Percentiles rank a stretch among this genome's conserved stretches.
Evolutionary conservation across 2,329 filamentous ascomycete species (phyloP).

Genomic region (Colletotrichum musicola): DNA sequence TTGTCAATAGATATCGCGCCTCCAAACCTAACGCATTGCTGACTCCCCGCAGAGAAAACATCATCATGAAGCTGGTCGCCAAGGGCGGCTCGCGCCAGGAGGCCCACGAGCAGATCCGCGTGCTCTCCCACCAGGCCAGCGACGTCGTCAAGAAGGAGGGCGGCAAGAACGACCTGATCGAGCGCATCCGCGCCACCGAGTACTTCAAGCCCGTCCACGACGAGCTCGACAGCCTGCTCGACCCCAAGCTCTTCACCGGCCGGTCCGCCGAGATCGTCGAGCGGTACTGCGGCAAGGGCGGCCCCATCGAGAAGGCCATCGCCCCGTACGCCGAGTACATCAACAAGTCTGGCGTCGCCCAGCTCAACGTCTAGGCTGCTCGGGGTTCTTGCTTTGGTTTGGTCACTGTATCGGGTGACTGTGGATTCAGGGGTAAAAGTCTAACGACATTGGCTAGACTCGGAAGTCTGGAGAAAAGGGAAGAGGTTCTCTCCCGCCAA

Average conservation of each 20-base stretch:
- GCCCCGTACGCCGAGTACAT: constrained; percentile 54
- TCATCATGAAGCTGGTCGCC: constrained; percentile 83
- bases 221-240: constrained; percentile 77
- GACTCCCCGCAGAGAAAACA: constrained; percentile 58
- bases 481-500: background rate
- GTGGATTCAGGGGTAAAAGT: background rate
- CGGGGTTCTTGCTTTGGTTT: background rate
- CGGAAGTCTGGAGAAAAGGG: background rate
- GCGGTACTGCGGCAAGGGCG: constrained; percentile 55
- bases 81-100: constrained; percentile 81
- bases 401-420: background rate
- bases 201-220: constrained; percentile 82
- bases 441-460: background rate
- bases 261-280: constrained; percentile 61
- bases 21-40: background rate
- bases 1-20: too few relatives aligned
- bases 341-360: constrained; percentile 48
- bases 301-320: constrained; percentile 54
- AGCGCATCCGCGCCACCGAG: constrained; percentile 76
- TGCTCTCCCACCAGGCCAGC: constrained; percentile 82
- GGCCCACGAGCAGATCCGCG: constrained; percentile 87
- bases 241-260: constrained; percentile 67
- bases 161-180: constrained; percentile 61
- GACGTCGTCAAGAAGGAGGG: constrained; percentile 65
- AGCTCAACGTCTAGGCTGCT: constrained; percentile 53